Evolutionary conservation across 371 early-diverging fungal species (phyloP).

Genomic region (Mortierella sp.): DNA sequence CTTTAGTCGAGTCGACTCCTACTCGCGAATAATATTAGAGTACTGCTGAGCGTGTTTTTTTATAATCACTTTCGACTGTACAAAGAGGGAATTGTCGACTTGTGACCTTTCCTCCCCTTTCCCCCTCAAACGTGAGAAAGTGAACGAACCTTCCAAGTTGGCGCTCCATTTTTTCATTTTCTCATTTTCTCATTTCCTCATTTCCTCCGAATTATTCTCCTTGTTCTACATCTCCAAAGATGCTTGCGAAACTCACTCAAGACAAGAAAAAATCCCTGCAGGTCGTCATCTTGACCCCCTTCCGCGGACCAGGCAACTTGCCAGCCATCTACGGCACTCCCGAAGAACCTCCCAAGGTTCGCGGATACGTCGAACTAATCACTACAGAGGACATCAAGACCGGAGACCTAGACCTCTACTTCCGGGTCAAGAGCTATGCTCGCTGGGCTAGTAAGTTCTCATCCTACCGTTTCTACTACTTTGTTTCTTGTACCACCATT

Average conservation of each 20-base stretch:
- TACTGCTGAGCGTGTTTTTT: too few species aligned
- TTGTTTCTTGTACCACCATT: not conserved
- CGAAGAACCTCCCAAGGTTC: constrained; percentile 22
- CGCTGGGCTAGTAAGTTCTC: constrained; percentile 35
- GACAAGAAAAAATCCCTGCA: constrained; percentile 23
- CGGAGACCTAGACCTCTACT: constrained; percentile 35
- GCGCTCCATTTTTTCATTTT: not conserved
- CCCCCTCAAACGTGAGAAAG: not conserved
- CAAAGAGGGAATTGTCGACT: not conserved
- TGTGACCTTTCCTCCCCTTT: not conserved
- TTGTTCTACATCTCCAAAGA: not conserved
- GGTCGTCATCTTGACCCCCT: constrained; percentile 30
- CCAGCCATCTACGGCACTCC: constrained; percentile 45
- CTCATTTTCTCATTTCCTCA: not conserved
- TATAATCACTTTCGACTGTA: too few species aligned
- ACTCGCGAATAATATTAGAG: not conserved
- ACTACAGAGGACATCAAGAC: constrained; percentile 37
- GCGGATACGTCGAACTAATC: constrained; percentile 40
- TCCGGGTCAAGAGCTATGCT: constrained; percentile 39
- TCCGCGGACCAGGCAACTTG: constrained; percentile 43
- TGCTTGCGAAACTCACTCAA: constrained; percentile 20
- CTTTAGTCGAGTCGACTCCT: not conserved
- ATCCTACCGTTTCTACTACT: not conserved
- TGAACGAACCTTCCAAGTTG: not conserved
- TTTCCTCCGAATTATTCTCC: too few species aligned